Percentiles rank a stretch among this genome's conserved stretches.
Evolutionary conservation across 345 rosid species (phyloP).

Genomic region (Salix viminalis): DNA sequence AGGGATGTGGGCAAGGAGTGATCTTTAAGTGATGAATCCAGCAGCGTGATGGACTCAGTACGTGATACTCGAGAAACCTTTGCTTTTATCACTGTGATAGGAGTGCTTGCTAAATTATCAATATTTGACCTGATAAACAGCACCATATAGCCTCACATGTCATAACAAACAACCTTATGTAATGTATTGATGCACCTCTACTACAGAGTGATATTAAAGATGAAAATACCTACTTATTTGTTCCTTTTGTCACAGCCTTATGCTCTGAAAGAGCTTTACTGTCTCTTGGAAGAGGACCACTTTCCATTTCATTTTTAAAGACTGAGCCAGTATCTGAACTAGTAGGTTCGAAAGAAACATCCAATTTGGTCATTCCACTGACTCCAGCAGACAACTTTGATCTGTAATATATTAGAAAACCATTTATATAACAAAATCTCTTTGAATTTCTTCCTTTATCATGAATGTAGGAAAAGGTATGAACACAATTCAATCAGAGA

Average conservation of each 20-base stretch:
- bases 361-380: constrained; percentile 58
- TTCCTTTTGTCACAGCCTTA: constrained; percentile 56
- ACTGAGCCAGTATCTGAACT: constrained; percentile 53
- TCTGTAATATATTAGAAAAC: constrained; percentile 40
- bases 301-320: constrained; percentile 59
- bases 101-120: constrained; percentile 46
- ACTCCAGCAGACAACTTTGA: constrained; percentile 60
- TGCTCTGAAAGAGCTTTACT: constrained; percentile 47
- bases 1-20: constrained; percentile 49
- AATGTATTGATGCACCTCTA: background rate
- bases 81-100: constrained; percentile 54
- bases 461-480: background rate
- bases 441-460: background rate
- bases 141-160: constrained; percentile 9
- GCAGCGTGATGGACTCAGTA: constrained; percentile 56
- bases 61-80: constrained; percentile 67
- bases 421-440: constrained; percentile 2
- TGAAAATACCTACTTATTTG: constrained; percentile 51
- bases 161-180: background rate
- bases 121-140: constrained; percentile 49
- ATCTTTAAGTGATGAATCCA: constrained; percentile 62
- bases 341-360: constrained; percentile 52
- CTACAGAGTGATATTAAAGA: constrained; percentile 9
- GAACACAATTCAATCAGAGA: background rate
- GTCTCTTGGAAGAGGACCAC: constrained; percentile 49